Evolutionary conservation across 148 eudicot species (phyloP).

Genomic region (Silene conica): DNA sequence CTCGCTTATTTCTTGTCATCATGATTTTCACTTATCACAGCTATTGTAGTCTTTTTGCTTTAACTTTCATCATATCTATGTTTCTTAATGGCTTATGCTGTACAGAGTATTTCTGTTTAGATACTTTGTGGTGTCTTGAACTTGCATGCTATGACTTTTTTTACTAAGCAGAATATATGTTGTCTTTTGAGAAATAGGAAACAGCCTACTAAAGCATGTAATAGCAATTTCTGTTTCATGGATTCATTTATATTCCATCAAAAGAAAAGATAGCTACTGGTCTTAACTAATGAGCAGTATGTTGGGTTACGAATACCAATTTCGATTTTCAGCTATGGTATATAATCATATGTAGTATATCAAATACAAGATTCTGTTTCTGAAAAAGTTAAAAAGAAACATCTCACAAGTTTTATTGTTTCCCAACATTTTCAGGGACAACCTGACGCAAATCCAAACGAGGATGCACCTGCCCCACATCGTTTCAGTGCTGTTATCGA

Average conservation of each 20-base stretch:
- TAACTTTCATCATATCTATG: neutral
- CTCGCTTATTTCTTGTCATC: neutral
- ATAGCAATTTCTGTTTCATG: neutral
- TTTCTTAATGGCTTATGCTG: neutral
- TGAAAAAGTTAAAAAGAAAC: neutral
- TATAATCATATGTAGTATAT: neutral
- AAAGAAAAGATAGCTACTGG: neutral
- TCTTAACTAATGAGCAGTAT: neutral
- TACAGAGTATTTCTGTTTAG: neutral
- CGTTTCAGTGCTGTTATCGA: slow-evolving; percentile 87
- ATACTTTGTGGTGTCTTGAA: neutral
- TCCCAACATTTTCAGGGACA: slow-evolving; percentile 36
- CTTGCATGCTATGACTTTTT: neutral
- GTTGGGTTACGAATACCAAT: slow-evolving; percentile 1
- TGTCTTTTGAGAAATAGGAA: slow-evolving; percentile 1
- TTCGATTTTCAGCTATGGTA: neutral
- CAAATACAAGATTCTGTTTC: neutral
- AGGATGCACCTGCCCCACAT: slow-evolving; percentile 63
- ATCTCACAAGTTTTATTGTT: neutral
- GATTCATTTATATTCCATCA: neutral
- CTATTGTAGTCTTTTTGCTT: neutral
- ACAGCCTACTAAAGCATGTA: neutral
- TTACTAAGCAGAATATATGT: neutral
- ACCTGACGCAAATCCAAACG: slow-evolving; percentile 50
- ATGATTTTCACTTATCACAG: neutral